Evolutionary conservation across 805 yeast genomes (phyloP).

Genomic region (Citeromyces nyonsensis): DNA sequence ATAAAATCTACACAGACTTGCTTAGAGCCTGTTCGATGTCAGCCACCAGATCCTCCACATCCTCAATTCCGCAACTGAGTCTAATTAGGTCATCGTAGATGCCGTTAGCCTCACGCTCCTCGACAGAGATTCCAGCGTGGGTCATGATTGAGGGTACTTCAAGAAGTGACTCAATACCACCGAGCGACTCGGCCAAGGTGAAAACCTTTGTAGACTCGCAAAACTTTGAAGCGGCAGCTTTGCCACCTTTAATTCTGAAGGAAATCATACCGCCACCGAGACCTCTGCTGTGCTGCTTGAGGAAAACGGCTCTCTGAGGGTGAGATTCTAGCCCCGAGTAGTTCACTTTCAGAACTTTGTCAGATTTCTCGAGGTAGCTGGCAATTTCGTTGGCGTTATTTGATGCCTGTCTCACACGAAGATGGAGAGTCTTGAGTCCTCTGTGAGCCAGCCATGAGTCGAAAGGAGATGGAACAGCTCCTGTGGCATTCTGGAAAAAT

Average conservation of each 20-base stretch:
- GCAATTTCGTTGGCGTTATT: conserved; percentile 55
- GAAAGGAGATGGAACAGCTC: conserved; percentile 81
- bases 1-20: background rate
- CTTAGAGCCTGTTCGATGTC: conserved; percentile 58
- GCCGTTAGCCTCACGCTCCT: conserved; percentile 63
- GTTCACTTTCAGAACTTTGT: conserved; percentile 49
- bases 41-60: conserved; percentile 54
- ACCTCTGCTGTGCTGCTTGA: conserved; percentile 66
- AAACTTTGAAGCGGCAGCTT: conserved; percentile 58
- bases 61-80: conserved; percentile 81
- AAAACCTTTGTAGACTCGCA: conserved; percentile 61
- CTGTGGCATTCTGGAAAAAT: conserved; percentile 77
- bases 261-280: conserved; percentile 90
- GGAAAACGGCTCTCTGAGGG: conserved; percentile 44
- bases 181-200: conserved; percentile 81
- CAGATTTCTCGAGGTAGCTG: conserved; percentile 34
- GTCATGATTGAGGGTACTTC: conserved; percentile 91
- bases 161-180: conserved; percentile 75
- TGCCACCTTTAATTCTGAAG: conserved; percentile 76
- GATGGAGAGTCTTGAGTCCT: conserved; percentile 76
- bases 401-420: conserved; percentile 62
- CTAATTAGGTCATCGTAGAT: conserved; percentile 73
- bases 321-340: conserved; percentile 73
- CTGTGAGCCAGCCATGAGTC: conserved; percentile 90
- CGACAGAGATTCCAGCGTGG: conserved; percentile 79